Evolutionary conservation across 164 flowering plant genomes (phyloP).

Genomic region (Houttuynia cordata): DNA sequence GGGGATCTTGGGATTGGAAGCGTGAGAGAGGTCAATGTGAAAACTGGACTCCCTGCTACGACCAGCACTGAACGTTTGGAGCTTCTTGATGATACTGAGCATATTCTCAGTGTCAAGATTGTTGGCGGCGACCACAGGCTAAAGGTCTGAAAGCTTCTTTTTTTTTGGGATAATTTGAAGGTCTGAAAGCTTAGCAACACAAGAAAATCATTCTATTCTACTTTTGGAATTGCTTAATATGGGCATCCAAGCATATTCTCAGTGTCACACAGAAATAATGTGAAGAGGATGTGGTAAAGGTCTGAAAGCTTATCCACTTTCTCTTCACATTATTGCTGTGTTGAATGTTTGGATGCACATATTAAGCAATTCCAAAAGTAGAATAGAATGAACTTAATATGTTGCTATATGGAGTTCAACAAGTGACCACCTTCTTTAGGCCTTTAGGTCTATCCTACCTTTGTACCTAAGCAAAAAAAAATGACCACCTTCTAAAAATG

Average conservation of each 20-base stretch:
- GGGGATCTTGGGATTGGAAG: slow-evolving; percentile 78
- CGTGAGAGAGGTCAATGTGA: slow-evolving; percentile 80
- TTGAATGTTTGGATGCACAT: neutral
- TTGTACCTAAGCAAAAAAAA: too few relatives aligned
- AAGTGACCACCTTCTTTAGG: too few relatives aligned
- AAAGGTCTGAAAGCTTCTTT: too few relatives aligned
- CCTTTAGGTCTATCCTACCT: too few relatives aligned
- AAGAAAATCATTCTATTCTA: too few relatives aligned
- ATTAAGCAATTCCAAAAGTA: neutral
- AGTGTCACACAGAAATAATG: too few relatives aligned
- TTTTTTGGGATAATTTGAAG: too few relatives aligned
- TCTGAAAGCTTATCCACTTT: neutral
- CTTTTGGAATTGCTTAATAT: neutral
- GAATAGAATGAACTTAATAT: too few relatives aligned
- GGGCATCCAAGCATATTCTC: neutral
- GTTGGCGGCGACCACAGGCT: slow-evolving; percentile 88
- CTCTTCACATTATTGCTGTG: neutral
- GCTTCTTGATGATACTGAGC: slow-evolving; percentile 68
- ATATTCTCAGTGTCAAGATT: slow-evolving; percentile 62
- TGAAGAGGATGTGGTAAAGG: neutral
- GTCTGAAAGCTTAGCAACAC: too few relatives aligned
- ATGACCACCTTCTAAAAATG: too few relatives aligned
- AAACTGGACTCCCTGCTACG: slow-evolving; percentile 84
- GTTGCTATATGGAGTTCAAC: too few relatives aligned
- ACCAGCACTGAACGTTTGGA: slow-evolving; percentile 83